These are phyloP conservation scores for Candida sanyiensis DNA, from an alignment of 805 yeast genomes.

Conservation along the genomic window DNA sequence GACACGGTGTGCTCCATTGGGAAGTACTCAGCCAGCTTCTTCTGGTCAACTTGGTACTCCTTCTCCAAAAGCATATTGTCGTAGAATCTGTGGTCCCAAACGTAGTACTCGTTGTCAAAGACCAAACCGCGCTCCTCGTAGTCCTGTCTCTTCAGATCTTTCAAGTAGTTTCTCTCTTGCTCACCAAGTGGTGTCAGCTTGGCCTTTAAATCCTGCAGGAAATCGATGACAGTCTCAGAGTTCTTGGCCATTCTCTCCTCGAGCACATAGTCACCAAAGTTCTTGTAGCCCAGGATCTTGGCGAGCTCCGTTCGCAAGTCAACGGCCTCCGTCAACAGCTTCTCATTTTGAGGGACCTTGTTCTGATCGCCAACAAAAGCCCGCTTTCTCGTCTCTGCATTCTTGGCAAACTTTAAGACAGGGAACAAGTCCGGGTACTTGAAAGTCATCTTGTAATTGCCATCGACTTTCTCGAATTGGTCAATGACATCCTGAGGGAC, in stretches of 20 bases:
- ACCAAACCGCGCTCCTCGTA: slow-evolving; percentile 38
- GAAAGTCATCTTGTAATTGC: slow-evolving; percentile 57
- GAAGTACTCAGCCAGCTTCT: slow-evolving; percentile 69
- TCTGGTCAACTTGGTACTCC: slow-evolving; percentile 66
- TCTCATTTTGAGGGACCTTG: slow-evolving; percentile 60
- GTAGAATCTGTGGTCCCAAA: slow-evolving; percentile 74
- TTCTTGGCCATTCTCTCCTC: slow-evolving; percentile 80
- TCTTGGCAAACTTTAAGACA: slow-evolving; percentile 64
- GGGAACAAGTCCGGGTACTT: slow-evolving; percentile 80
- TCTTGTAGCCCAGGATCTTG: slow-evolving; percentile 54
- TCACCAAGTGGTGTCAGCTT: slow-evolving; percentile 57
- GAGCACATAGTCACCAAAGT: slow-evolving; percentile 63
- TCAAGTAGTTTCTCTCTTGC: slow-evolving; percentile 45
- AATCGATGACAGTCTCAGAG: slow-evolving; percentile 51
- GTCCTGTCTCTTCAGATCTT: slow-evolving; percentile 49
- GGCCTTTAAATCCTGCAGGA: slow-evolving; percentile 54
- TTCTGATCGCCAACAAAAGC: slow-evolving; percentile 66
- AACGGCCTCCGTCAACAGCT: slow-evolving; percentile 53
- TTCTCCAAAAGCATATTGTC: slow-evolving; percentile 60
- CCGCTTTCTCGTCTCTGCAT: slow-evolving; percentile 55
- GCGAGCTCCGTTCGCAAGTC: slow-evolving; percentile 59
- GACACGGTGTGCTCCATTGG: slow-evolving; percentile 63
- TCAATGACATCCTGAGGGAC: slow-evolving; percentile 60
- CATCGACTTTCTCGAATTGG: slow-evolving; percentile 45
- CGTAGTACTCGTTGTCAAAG: slow-evolving; percentile 39